Evolutionary conservation across 352 stramenopile genomes (phyloP), one percentile per base, ranked within the genome.

Genomic region (Globisporangium splendens): DNA sequence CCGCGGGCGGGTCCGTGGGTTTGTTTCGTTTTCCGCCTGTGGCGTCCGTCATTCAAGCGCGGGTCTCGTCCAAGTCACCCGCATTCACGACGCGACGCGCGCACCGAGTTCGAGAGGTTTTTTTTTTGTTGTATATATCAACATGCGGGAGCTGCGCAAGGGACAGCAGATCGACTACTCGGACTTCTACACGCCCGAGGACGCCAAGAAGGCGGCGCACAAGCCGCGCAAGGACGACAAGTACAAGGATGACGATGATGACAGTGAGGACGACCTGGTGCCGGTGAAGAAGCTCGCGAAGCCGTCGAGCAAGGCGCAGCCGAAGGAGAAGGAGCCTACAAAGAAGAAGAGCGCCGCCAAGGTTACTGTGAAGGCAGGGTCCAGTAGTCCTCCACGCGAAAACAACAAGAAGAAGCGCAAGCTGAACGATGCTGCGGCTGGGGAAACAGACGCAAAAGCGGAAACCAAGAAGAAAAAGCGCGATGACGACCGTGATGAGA

Each of bases 81-180:
- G 20, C 20, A 44, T 17, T 31, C 8, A n/a, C 20, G 18, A 53
- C n/a, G n/a, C n/a, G 21, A 18, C 24, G 24, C 24, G 24, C 24
- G 14, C 13, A 50, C 20, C 43, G 15, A 63, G 66, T 72, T 41
- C 65, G 51, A 52, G 57, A 69, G 31, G 48, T 70, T 35, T 35
- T 35, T 0, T 11, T 6, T 35, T 8, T 35, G n/a, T n/a, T n/a
- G n/a, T 66, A 67, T 76, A 46, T 51, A 62, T 52, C 63, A 56
- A 52, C 24, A 77, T 77, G 73, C 66, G 46, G 21, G 59, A 73
- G 61, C 73, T 65, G 62, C 69, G 73, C 60, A 67, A 56, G 35
- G 51, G 48, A 21, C 59, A 70, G 59, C 57, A 58, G 20, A 66
- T 73, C 24, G 73, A 80, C 55, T 79, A 80, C 68, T 70, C 73